Evolutionary conservation across 1,139 yeast genomes (phyloP), one percentile per base, ranked within the genome.

Genomic region (Yarrowia galli): DNA sequence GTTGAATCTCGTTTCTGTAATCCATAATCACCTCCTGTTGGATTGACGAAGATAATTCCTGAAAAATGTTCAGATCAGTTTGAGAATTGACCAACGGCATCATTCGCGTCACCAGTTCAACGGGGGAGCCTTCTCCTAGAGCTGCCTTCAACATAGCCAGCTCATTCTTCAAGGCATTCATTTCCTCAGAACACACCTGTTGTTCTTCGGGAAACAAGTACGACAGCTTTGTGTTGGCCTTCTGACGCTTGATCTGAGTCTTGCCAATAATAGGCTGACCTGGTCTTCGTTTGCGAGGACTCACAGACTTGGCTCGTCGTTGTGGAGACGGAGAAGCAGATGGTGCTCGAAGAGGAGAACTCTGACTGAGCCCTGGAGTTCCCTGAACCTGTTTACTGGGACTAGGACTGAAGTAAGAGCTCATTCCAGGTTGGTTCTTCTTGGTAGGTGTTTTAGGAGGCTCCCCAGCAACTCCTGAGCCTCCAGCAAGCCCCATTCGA

Each of bases 1-100:
- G 9, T 28, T 61, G 66, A 23, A 61, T 46, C 36, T 61, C 66
- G 56, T 61, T 61, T 2, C 66, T 20, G 38, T 61, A 61, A 25
- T 61, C 66, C 56, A 46, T 45, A 7, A 49, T 28, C 49, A 68
- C 65, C 45, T 68, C 70, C n/a, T 56, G 64, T 16, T 68, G 68
- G 32, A 68, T 49, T 3, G 69, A 69, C 15, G 65, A 65, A 10
- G 74, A 73, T 40, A 72, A 56, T 32, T 71, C 68, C 12, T 40
- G 65, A 16, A 72, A 67, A 53, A 38, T 58, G 32, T 35, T 69
- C 69, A 35, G 46, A 36, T 69, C 69, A 9, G 70, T 66, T 56
- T 66, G 46, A 43, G 70, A 23, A 51, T 54, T 48, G 4, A 61
- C 56, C 36, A 61, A 15, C 1, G 66, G 66, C 66, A 46, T 61